Percentiles rank a stretch among this genome's conserved stretches.
These are phyloP conservation scores for Pelargonium hybrid DNA, from an alignment of 441 rosid species.

Conservation along the genomic window DNA sequence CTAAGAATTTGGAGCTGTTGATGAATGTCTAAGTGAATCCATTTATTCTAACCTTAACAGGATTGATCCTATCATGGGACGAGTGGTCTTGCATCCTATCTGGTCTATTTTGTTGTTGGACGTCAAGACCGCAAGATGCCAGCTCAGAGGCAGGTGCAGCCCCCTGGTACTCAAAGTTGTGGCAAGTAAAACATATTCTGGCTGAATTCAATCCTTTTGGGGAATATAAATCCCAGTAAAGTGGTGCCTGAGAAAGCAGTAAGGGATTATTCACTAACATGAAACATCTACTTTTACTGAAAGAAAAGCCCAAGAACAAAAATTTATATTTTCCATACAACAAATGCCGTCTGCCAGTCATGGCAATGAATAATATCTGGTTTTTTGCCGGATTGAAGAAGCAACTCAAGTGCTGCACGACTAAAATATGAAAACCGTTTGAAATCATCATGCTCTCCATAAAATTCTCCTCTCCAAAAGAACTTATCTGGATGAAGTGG, in stretches of 20 bases:
- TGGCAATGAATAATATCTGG: slow-evolving; percentile 98
- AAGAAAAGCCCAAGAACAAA: background rate
- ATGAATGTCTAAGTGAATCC: background rate
- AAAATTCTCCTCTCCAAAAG: slow-evolving; percentile 89
- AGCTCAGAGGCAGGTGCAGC: slow-evolving; percentile 74
- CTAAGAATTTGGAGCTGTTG: background rate
- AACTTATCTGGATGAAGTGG: slow-evolving; percentile 89
- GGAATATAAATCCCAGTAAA: slow-evolving; percentile 87
- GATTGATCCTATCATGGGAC: slow-evolving; percentile 66
- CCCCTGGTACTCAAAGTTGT: slow-evolving; percentile 97
- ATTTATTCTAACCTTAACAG: slow-evolving; percentile 51
- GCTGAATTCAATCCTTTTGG: slow-evolving; percentile 91
- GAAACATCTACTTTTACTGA: slow-evolving; percentile 10
- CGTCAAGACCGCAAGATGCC: slow-evolving; percentile 88
- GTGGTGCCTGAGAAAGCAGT: slow-evolving; percentile 58
- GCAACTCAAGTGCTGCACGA: slow-evolving; percentile 91
- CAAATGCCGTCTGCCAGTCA: slow-evolving; percentile 99
- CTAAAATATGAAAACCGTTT: slow-evolving; percentile 89
- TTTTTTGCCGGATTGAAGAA: slow-evolving; percentile 82
- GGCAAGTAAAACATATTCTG: slow-evolving; percentile 93
- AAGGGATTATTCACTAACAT: background rate
- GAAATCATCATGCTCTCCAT: slow-evolving; percentile 92
- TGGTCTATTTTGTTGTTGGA: slow-evolving; percentile 70
- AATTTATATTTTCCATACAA: slow-evolving; percentile 41
- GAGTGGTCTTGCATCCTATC: slow-evolving; percentile 95